Base-by-base conservation (phyloP, 208 protist species). In the Trypanosoma caninum region DNA sequence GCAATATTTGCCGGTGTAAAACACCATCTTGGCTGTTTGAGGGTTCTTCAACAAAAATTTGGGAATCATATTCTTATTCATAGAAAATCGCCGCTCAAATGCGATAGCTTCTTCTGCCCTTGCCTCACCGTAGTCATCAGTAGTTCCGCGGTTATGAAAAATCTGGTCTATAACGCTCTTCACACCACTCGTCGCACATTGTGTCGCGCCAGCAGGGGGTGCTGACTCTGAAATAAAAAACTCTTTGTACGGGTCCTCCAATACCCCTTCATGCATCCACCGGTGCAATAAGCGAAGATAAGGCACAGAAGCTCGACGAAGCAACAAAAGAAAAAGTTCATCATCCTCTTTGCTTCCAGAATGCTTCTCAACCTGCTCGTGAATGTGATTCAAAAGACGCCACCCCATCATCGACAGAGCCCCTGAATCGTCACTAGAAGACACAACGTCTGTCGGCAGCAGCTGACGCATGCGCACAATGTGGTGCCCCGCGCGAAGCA, bases 1-100 rank as follows among this genome's bases (percentile, higher is more conserved):
- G 69, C 88, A 91, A 67, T 95, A 95, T 68, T 86, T 88, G 13
- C 88, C 88, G 8, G 88, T 69, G 40, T 86, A 92, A 60, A 87
- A 95, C 7, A 91, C 67, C 80, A 90, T 91, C 59, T 92, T 91
- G 2, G 82, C 80, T 10, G 90, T 72, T 20, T 77, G 72, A n/a
- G 66, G 68, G 8, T 76, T 80, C 34, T 59, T 67, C 47, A 62
- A 72, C 25, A 94, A 55, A 59, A 94, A 91, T 20, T 65, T 69
- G 4, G 88, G 88, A 14, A 94, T 75, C 76, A 90, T 80, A 30
- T 75, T 70, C 65, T 82, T 86, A 78, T 94, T 89, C 44, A 94
- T 80, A 1, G 80, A 84, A 66, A 94, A 94, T 52, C 88, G 88
- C 25, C 84, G 76, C 44, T 91, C 84, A 62, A 92, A 91, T 14